Conservation (phyloP, 148 eudicot species). For the Heliamphora exappendiculata region DNA sequence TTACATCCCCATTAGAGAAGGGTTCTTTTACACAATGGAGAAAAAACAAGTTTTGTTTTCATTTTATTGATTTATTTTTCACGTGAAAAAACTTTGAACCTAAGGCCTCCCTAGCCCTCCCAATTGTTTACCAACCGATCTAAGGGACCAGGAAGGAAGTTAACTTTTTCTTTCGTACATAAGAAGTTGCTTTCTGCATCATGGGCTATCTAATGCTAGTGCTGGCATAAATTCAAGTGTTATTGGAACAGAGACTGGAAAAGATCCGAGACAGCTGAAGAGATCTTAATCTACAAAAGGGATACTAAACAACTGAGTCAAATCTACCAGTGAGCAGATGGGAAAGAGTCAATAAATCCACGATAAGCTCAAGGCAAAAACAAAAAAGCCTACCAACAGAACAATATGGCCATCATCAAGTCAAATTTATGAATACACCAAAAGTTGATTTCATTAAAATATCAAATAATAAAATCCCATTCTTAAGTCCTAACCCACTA, state of each 20-base stretch:
- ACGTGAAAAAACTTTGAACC: not conserved
- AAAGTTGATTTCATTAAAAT: not conserved
- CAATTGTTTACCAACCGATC: not conserved
- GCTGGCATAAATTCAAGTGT: no score
- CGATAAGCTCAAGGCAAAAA: not conserved
- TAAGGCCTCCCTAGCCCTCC: not conserved
- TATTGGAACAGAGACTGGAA: no score
- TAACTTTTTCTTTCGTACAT: not conserved
- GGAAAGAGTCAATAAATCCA: not conserved
- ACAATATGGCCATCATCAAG: not conserved
- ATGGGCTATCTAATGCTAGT: no score
- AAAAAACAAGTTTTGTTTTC: not conserved
- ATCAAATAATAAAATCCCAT: not conserved
- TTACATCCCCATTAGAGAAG: not conserved
- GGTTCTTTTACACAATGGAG: not conserved
- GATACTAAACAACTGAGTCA: not conserved
- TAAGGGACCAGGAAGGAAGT: not conserved
- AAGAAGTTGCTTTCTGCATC: no score
- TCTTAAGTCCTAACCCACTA: not conserved
- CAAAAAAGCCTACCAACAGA: not conserved
- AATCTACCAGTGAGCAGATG: not conserved
- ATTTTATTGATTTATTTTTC: not conserved
- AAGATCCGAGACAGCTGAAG: not conserved
- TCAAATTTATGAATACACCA: not conserved
- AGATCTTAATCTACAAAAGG: not conserved